Percentiles rank a stretch among this genome's conserved stretches.
Conservation (phyloP, 306 rosid species). For the Hippophae tibetana region DNA sequence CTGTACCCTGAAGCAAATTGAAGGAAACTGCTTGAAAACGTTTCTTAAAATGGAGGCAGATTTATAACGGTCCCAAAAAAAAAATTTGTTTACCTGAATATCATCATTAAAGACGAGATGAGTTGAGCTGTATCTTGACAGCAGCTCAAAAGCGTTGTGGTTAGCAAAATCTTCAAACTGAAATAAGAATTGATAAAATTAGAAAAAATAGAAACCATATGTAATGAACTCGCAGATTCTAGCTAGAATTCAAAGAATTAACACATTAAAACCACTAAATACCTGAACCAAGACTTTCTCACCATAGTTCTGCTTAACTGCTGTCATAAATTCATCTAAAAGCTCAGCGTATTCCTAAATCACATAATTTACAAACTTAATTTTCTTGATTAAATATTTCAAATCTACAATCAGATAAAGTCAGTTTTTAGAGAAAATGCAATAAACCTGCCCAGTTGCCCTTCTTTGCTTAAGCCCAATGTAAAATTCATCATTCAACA, state of each 20-base stretch:
- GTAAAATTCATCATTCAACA: constrained; percentile 85
- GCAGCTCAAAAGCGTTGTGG: constrained; percentile 91
- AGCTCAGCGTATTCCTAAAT: constrained; percentile 82
- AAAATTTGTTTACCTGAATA: constrained; percentile 53
- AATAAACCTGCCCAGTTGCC: constrained; percentile 78
- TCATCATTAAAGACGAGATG: constrained; percentile 97
- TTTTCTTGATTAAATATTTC: too few relatives aligned
- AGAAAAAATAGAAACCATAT: constrained; percentile 9
- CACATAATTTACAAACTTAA: constrained; percentile 14
- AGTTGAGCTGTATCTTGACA: constrained; percentile 56
- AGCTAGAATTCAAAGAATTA: not conserved
- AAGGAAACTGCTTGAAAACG: not conserved
- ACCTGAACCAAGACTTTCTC: constrained; percentile 92
- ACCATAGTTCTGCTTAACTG: constrained; percentile 93
- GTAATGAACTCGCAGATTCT: constrained; percentile 4
- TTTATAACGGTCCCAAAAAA: constrained; percentile 1
- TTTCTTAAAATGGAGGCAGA: constrained; percentile 14
- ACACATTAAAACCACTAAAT: constrained; percentile 21
- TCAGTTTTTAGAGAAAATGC: too few relatives aligned
- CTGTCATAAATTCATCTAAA: constrained; percentile 88
- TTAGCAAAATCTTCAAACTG: constrained; percentile 97
- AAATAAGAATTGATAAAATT: constrained; percentile 6
- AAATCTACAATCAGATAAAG: too few relatives aligned
- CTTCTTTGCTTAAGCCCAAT: constrained; percentile 76
- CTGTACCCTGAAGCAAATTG: constrained; percentile 70